These are phyloP conservation scores for Solanum okadae DNA, from an alignment of 257 asterid species.

Conservation along the genomic window DNA sequence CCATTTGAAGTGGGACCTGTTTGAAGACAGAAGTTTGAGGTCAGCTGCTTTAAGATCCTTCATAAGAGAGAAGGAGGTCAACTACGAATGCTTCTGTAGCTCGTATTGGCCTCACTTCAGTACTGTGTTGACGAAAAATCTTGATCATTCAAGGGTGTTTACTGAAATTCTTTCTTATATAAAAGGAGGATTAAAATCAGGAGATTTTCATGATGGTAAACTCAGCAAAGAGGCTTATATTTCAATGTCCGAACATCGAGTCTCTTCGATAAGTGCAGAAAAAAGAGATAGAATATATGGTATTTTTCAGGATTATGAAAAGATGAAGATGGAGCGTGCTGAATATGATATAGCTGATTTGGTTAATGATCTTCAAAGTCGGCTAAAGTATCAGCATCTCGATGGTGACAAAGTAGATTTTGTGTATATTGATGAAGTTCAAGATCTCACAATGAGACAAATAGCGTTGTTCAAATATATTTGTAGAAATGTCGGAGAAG, in stretches of 20 bases:
- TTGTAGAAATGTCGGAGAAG: constrained; percentile 51
- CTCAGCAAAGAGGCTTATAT: constrained; percentile 26
- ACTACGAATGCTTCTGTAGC: constrained; percentile 34
- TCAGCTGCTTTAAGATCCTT: constrained; percentile 39
- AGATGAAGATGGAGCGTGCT: constrained; percentile 36
- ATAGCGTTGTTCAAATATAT: constrained; percentile 44
- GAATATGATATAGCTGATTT: constrained; percentile 67
- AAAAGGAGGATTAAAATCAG: constrained; percentile 43
- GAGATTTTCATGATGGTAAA: constrained; percentile 20
- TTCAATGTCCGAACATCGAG: constrained; percentile 28
- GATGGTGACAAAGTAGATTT: constrained; percentile 58
- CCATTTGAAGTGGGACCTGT: constrained; percentile 7
- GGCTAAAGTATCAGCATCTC: constrained; percentile 24
- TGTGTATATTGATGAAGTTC: constrained; percentile 70
- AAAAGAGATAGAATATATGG: constrained; percentile 31
- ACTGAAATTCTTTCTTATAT: constrained; percentile 59
- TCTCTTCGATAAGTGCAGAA: constrained; percentile 30
- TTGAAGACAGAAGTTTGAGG: constrained; percentile 11
- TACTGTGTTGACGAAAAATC: constrained; percentile 23
- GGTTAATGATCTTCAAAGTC: constrained; percentile 41
- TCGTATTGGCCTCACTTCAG: constrained; percentile 60
- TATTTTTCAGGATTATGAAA: constrained; percentile 51
- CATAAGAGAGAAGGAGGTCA: constrained; percentile 47
- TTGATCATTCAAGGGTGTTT: constrained; percentile 46
- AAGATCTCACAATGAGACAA: constrained; percentile 57